Evolutionary conservation across 495 filamentous ascomycete species (phyloP).

Genomic region (Ramalina intermedia): DNA sequence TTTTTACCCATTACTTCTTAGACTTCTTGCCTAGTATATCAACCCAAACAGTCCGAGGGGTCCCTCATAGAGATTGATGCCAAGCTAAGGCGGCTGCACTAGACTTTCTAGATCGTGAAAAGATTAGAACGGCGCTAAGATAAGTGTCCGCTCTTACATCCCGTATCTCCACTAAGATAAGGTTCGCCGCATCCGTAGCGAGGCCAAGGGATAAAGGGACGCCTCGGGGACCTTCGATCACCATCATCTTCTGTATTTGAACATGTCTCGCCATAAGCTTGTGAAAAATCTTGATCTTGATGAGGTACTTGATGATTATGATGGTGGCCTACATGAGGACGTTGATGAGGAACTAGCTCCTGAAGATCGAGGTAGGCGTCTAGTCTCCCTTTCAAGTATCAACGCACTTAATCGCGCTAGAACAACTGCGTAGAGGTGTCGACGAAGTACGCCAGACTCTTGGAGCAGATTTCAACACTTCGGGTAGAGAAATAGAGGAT

Average conservation of each 20-base stretch:
- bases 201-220: too few species aligned
- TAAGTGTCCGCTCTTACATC: too few species aligned
- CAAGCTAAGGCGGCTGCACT: too few species aligned
- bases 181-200: too few species aligned
- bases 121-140: too few species aligned
- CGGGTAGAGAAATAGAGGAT: conserved; percentile 67
- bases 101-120: too few species aligned
- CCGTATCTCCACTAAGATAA: too few species aligned
- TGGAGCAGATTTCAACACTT: conserved; percentile 35
- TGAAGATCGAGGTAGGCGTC: conserved; percentile 41
- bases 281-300: conserved; percentile 45
- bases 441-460: conserved; percentile 39
- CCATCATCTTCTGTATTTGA: neutral
- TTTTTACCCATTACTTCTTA: conserved; percentile 32
- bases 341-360: conserved; percentile 35
- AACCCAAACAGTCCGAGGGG: too few species aligned
- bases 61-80: too few species aligned
- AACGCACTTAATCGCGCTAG: conserved; percentile 16
- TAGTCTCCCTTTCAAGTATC: conserved; percentile 8
- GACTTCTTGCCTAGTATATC: too few species aligned
- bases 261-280: conserved; percentile 49
- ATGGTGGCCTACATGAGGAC: conserved; percentile 33
- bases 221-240: too few species aligned
- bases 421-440: conserved; percentile 42
- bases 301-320: conserved; percentile 47